Evolutionary conservation across 1,284 basidiomycete genomes (phyloP).

Genomic region (Ceratobasidium sp.): DNA sequence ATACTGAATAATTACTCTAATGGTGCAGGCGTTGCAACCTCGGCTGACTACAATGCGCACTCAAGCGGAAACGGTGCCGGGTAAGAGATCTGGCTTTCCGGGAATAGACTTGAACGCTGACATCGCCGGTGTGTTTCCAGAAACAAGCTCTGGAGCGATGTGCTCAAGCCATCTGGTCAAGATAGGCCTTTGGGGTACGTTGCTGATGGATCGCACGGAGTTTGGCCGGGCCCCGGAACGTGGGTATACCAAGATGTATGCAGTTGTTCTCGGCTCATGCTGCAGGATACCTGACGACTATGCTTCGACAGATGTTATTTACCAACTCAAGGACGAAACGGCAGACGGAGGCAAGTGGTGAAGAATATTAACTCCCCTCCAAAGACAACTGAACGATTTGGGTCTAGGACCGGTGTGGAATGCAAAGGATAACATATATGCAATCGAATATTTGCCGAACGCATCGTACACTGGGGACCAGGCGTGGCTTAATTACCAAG

Average conservation of each 20-base stretch:
- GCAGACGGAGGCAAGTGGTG: constrained; percentile 30
- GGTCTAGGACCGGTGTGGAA: constrained; percentile 24
- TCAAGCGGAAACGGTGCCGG: constrained; percentile 38
- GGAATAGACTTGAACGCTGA: not conserved
- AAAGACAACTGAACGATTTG: not conserved
- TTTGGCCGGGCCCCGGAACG: constrained; percentile 34
- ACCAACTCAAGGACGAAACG: constrained; percentile 41
- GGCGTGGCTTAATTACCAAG: constrained; percentile 41
- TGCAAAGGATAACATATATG: constrained; percentile 39
- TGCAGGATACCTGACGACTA: not conserved
- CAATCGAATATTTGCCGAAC: constrained; percentile 29
- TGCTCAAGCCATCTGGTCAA: constrained; percentile 38
- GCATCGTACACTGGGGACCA: constrained; percentile 30
- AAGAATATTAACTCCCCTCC: not conserved
- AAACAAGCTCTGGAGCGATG: constrained; percentile 40
- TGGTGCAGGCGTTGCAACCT: constrained; percentile 29
- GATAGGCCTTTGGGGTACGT: constrained; percentile 43
- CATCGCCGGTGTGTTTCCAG: not conserved
- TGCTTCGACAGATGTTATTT: constrained; percentile 13
- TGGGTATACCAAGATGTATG: constrained; percentile 21
- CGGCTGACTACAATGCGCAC: constrained; percentile 44
- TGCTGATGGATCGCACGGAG: constrained; percentile 37
- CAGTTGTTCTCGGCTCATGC: no score
- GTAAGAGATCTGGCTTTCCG: constrained; percentile 1
- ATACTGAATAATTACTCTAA: not conserved